Evolutionary conservation across 1,284 basidiomycete species (phyloP).

Genomic region (Serendipita sp.): DNA sequence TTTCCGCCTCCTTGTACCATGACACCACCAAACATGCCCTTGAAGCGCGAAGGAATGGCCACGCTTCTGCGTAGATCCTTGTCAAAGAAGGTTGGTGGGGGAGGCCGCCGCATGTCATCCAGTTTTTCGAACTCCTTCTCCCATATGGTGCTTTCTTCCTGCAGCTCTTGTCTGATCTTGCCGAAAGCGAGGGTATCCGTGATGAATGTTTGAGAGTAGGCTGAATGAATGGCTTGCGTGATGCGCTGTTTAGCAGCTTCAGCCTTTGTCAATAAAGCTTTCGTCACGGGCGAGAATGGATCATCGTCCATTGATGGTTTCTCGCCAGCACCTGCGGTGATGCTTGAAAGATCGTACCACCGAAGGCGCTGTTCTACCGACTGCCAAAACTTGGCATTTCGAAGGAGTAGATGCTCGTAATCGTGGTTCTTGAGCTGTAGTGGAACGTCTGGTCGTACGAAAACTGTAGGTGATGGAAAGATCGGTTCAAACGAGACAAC

Average conservation of each 20-base stretch:
- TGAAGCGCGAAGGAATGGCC: constrained; percentile 3
- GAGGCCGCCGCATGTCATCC: constrained; percentile 22
- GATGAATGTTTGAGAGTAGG: constrained; percentile 67
- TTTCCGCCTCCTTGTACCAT: not conserved
- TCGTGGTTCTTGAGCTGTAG: constrained; percentile 83
- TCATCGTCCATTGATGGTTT: constrained; percentile 30
- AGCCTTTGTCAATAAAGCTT: constrained; percentile 54
- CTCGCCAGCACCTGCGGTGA: not conserved
- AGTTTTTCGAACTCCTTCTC: constrained; percentile 72
- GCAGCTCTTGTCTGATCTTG: constrained; percentile 71
- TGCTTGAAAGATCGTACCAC: constrained; percentile 7
- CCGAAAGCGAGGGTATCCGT: constrained; percentile 85
- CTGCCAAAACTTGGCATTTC: constrained; percentile 40
- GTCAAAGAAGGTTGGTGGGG: constrained; percentile 19
- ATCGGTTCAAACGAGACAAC: constrained; percentile 76
- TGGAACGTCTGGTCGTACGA: constrained; percentile 73
- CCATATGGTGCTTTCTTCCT: constrained; percentile 95
- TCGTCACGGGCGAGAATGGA: constrained; percentile 43
- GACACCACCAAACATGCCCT: not conserved
- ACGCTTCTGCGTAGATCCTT: not conserved
- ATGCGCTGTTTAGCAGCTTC: constrained; percentile 67
- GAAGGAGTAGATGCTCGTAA: constrained; percentile 61
- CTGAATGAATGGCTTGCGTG: constrained; percentile 55
- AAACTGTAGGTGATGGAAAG: constrained; percentile 78
- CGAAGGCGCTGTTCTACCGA: constrained; percentile 13